These are phyloP conservation scores for Diaporthe australafricana DNA, from an alignment of 2,329 filamentous ascomycete genomes.

Conservation along the genomic window DNA sequence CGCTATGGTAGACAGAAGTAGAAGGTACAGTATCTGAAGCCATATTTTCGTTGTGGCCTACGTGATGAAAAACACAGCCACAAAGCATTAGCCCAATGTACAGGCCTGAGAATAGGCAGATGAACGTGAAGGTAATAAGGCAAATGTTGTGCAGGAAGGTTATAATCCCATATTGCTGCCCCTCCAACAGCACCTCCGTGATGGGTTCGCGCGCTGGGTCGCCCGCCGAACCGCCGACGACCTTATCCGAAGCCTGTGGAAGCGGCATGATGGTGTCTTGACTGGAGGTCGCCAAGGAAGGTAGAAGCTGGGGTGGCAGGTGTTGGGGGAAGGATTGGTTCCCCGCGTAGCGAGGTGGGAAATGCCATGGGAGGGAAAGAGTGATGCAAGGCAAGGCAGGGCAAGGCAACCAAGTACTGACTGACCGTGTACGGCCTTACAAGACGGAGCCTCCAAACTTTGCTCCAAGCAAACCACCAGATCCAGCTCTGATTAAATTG, in stretches of 20 bases:
- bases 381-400: neutral
- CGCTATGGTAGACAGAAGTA: conserved; percentile 62
- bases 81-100: conserved; percentile 47
- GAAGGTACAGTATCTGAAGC: conserved; percentile 82
- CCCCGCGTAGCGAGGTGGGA: neutral
- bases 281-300: neutral
- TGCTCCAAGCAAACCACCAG: conserved; percentile 23
- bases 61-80: conserved; percentile 37
- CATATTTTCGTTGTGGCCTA: conserved; percentile 66
- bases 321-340: neutral
- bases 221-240: neutral
- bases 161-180: conserved; percentile 6
- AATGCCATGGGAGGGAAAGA: conserved; percentile 1
- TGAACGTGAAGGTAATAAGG: conserved; percentile 9
- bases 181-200: neutral
- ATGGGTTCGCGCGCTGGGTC: neutral
- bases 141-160: conserved; percentile 3
- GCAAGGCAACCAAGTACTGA: conserved; percentile 29
- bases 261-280: conserved; percentile 6
- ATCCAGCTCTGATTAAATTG: conserved; percentile 1
- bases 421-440: conserved; percentile 29
- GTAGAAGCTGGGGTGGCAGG: neutral
- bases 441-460: neutral
- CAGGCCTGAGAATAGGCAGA: conserved; percentile 32
- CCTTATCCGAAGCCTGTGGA: neutral